Percentiles rank a stretch among this genome's conserved stretches.
Conservation (phyloP, 2,329 filamentous ascomycete species). For the Apiospora koreana region DNA sequence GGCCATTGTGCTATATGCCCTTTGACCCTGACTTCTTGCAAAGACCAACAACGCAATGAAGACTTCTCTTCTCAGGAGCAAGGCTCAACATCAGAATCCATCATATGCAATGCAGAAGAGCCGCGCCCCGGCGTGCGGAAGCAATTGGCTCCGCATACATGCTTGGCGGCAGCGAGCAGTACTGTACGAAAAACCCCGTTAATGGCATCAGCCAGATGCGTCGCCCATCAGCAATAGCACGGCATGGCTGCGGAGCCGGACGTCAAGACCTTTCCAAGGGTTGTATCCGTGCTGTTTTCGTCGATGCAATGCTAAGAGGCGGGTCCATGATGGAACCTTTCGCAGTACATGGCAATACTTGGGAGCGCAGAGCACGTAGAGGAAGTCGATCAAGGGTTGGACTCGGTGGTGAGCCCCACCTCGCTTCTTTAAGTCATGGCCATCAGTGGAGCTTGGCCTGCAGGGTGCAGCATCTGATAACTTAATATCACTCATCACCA, state of each 20-base stretch:
- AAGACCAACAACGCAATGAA: conserved; percentile 10
- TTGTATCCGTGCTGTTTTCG: conserved; percentile 4
- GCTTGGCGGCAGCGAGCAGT: background rate
- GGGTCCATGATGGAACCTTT: background rate
- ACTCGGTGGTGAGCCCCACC: background rate
- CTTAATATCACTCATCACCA: conserved; percentile 14
- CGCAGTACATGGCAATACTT: conserved; percentile 2
- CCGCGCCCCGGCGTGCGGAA: conserved; percentile 7
- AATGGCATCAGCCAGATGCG: background rate
- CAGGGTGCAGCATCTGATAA: conserved; percentile 35
- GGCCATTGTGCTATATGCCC: background rate
- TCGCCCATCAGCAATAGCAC: background rate
- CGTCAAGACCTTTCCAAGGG: background rate
- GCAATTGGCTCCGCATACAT: conserved; percentile 1
- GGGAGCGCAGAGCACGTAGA: background rate
- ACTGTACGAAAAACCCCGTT: conserved; percentile 3
- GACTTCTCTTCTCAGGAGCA: conserved; percentile 5
- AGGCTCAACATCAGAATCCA: background rate
- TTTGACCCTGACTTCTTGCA: background rate
- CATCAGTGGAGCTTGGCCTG: conserved; percentile 22
- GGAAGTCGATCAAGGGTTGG: background rate
- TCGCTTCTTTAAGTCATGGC: background rate
- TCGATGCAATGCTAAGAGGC: background rate
- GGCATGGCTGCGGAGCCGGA: background rate
- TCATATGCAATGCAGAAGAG: conserved; percentile 1